phyloP scores from a whole-genome alignment of 805 yeast species.

The Kuraishia piskuri region DNA sequence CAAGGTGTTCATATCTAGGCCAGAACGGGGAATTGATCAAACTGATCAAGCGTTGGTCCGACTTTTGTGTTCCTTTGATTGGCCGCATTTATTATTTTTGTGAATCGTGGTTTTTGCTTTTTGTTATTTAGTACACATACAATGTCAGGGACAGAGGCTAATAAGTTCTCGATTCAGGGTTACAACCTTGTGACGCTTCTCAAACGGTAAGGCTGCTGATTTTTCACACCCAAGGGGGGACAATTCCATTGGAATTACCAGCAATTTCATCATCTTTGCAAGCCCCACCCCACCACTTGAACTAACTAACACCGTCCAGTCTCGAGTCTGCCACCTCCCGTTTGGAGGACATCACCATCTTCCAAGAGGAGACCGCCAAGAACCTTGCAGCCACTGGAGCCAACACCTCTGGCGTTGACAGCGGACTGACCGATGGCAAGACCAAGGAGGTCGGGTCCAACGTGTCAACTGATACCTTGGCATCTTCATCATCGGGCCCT shows the following conservation, averaged over 20 bases:
- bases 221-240: too few relatives aligned
- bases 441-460: constrained; percentile 7
- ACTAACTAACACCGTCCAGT: constrained; percentile 26
- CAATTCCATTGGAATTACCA: too few relatives aligned
- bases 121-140: neutral
- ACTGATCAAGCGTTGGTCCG: too few relatives aligned
- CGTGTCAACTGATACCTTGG: constrained; percentile 9
- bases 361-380: constrained; percentile 50
- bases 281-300: neutral
- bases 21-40: neutral
- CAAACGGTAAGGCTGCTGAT: constrained; percentile 50
- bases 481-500: constrained; percentile 9
- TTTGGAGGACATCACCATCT: constrained; percentile 78
- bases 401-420: constrained; percentile 9
- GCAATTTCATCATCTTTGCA: too few relatives aligned
- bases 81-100: too few relatives aligned
- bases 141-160: constrained; percentile 22
- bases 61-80: too few relatives aligned
- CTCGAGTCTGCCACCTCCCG: constrained; percentile 92
- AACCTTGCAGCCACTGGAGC: constrained; percentile 6
- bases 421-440: constrained; percentile 3
- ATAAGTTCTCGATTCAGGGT: constrained; percentile 60
- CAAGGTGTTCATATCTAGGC: neutral
- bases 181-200: constrained; percentile 76
- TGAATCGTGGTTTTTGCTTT: neutral